Conservation (phyloP, 768 basidiomycete species). For the Calocera cornea region DNA sequence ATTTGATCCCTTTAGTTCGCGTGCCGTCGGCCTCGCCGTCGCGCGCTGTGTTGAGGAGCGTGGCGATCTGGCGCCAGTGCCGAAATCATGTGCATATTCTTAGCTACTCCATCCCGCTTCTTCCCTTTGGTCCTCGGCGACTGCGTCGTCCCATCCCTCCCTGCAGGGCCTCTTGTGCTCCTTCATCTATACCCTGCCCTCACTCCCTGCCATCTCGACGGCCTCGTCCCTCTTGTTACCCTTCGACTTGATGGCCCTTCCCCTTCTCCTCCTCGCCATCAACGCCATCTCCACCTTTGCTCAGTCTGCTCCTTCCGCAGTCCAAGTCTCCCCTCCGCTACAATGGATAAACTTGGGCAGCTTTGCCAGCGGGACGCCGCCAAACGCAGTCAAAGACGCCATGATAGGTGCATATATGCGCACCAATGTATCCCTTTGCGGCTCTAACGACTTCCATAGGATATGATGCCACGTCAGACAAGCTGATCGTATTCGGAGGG, state of each 20-base stretch:
- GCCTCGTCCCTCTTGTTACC: not conserved
- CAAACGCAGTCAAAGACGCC: slow-evolving; percentile 49
- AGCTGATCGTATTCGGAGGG: slow-evolving; percentile 14
- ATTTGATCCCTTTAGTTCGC: too few species aligned
- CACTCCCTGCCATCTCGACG: not conserved
- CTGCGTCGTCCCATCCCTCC: slow-evolving; percentile 2
- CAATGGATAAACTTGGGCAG: slow-evolving; percentile 63
- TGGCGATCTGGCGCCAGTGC: not conserved
- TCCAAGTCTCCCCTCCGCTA: slow-evolving; percentile 34
- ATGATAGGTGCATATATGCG: slow-evolving; percentile 38
- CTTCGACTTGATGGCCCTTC: not conserved
- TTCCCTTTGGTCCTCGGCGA: not conserved
- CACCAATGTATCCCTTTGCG: not conserved
- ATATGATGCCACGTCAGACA: slow-evolving; percentile 11
- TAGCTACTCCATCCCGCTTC: not conserved
- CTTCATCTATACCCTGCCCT: not conserved
- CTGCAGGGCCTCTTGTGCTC: not conserved
- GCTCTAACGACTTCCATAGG: not conserved
- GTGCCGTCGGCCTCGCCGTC: too few species aligned
- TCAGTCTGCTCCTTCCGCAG: not conserved
- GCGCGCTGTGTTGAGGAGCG: too few species aligned
- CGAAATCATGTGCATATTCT: not conserved
- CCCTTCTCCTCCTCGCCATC: not conserved
- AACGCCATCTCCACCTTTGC: not conserved
- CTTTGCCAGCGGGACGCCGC: slow-evolving; percentile 36